Percentiles rank a stretch among this genome's conserved stretches.
phyloP scores from a whole-genome alignment of 2,329 filamentous ascomycete species.

The Geoglossum cookeanum region DNA sequence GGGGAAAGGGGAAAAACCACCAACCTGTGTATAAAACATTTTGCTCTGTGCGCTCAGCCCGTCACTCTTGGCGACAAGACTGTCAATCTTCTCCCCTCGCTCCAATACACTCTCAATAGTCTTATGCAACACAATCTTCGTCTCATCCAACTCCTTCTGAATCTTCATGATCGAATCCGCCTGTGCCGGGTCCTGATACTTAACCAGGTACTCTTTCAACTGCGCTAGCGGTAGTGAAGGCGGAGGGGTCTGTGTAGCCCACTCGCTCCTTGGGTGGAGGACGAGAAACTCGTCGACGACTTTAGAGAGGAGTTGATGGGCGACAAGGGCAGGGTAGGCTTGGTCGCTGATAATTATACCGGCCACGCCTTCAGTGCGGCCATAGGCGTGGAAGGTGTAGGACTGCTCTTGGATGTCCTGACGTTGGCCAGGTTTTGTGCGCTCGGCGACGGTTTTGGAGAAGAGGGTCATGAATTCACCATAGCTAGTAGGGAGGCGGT shows the following conservation, averaged over 20 bases:
- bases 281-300: constrained; percentile 72
- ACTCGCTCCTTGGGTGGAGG: constrained; percentile 52
- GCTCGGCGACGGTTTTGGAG: constrained; percentile 70
- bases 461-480: constrained; percentile 67
- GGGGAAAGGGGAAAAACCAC: constrained; percentile 13
- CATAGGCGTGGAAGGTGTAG: constrained; percentile 38
- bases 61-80: constrained; percentile 82
- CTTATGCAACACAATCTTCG: constrained; percentile 92
- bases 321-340: constrained; percentile 47
- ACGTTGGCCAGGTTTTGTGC: constrained; percentile 60
- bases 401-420: constrained; percentile 74
- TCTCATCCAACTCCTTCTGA: constrained; percentile 91
- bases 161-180: constrained; percentile 91
- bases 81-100: constrained; percentile 91
- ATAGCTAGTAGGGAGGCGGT: constrained; percentile 22
- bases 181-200: constrained; percentile 73
- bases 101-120: constrained; percentile 80
- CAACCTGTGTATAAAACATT: constrained; percentile 77
- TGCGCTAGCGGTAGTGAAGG: constrained; percentile 44
- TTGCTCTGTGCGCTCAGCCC: constrained; percentile 81
- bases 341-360: constrained; percentile 28
- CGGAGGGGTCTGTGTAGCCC: constrained; percentile 36
- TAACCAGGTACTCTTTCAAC: constrained; percentile 57
- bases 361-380: constrained; percentile 26
- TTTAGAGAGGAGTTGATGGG: constrained; percentile 74